phyloP scores from a whole-genome alignment of 2,329 filamentous ascomycete genomes.

The Ophiostoma himal-ulmi region DNA sequence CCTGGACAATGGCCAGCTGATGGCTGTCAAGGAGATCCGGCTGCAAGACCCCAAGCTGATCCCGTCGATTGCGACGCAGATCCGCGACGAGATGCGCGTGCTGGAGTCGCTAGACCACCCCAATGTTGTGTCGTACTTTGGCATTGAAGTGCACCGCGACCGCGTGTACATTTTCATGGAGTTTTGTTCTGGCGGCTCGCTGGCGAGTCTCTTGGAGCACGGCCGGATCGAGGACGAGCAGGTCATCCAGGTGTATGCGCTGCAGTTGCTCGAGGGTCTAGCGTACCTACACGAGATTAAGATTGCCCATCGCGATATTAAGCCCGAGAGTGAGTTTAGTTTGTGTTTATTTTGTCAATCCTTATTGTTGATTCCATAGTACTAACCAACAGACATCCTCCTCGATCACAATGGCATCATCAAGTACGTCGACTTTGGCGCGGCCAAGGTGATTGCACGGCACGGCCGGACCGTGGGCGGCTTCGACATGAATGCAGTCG shows the following conservation, averaged over 20 bases:
- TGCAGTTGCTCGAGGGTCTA: conserved; percentile 89
- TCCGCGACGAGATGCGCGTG: conserved; percentile 94
- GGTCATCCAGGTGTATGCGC: conserved; percentile 91
- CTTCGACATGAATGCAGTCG: conserved; percentile 38
- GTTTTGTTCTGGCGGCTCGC: conserved; percentile 90
- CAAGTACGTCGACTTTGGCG: conserved; percentile 98
- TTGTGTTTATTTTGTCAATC: background rate
- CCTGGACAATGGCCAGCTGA: conserved; percentile 87
- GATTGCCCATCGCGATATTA: conserved; percentile 95
- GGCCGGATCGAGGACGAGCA: conserved; percentile 97
- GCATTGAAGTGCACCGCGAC: conserved; percentile 95
- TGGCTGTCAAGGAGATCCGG: conserved; percentile 98
- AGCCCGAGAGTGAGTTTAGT: conserved; percentile 77
- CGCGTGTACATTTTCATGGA: conserved; percentile 99
- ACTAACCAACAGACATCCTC: conserved; percentile 63
- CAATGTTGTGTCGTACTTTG: conserved; percentile 95
- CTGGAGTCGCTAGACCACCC: conserved; percentile 93
- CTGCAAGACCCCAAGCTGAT: conserved; percentile 95
- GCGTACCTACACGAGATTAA: conserved; percentile 87
- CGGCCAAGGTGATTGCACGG: conserved; percentile 91
- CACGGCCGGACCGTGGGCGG: conserved; percentile 71
- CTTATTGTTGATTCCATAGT: background rate
- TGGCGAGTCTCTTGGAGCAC: conserved; percentile 85
- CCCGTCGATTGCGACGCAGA: conserved; percentile 86
- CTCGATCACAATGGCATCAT: conserved; percentile 97